Conservation (phyloP, 176 grass and related monocot genomes). For the Zoysia pacifica region DNA sequence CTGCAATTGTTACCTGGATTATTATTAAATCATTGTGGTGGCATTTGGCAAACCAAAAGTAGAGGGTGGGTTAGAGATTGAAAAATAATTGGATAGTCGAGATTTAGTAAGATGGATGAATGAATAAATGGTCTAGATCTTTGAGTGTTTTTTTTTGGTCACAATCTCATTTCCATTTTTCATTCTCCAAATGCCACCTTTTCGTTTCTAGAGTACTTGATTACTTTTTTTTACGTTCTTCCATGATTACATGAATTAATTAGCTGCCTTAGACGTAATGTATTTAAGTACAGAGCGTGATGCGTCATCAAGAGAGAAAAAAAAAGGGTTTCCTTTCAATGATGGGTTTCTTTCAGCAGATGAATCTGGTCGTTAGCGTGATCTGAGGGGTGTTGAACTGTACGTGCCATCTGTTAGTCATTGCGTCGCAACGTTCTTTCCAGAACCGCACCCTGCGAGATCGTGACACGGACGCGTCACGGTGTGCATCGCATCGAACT, state of each 20-base stretch:
- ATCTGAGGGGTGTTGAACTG: neutral
- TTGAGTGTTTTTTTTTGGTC: no score
- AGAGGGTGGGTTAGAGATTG: no score
- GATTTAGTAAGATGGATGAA: no score
- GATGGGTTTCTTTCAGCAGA: neutral
- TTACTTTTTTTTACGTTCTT: no score
- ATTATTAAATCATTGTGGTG: no score
- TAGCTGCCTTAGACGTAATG: neutral
- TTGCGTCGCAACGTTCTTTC: neutral
- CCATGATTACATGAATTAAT: neutral
- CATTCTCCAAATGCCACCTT: no score
- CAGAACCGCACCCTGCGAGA: neutral
- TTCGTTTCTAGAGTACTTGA: no score
- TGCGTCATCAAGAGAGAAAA: neutral
- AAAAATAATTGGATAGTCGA: no score
- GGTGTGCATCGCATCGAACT: neutral
- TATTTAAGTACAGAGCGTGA: neutral
- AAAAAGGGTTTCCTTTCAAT: neutral
- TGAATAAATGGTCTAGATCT: no score
- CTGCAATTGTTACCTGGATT: no score
- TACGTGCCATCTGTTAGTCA: neutral
- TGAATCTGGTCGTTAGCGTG: neutral
- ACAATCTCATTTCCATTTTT: no score
- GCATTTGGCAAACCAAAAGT: no score
- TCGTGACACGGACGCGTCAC: neutral